phyloP scores from a whole-genome alignment of 306 rosid species.

The Astragalus membranaceus region DNA sequence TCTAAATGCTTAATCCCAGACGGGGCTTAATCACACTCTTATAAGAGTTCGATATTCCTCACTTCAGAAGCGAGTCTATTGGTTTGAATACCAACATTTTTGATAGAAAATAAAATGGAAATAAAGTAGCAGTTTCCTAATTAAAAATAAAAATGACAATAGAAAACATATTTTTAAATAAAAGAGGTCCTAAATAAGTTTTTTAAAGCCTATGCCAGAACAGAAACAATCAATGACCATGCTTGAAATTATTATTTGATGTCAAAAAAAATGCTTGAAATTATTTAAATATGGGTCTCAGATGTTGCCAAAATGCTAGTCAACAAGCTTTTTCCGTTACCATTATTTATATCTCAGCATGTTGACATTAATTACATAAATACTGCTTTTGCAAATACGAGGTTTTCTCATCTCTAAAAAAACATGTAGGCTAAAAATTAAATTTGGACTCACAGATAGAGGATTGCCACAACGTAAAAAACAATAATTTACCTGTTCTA shows the following conservation, averaged over 20 bases:
- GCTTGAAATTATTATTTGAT: background rate
- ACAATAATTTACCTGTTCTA: conserved; percentile 74
- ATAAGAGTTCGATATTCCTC: too few relatives aligned
- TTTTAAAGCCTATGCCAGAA: background rate
- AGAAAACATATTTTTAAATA: background rate
- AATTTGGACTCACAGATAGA: background rate
- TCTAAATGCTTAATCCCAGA: background rate
- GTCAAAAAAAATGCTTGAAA: background rate
- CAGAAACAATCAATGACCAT: background rate
- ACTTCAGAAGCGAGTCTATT: too few relatives aligned
- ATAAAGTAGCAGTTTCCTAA: too few relatives aligned
- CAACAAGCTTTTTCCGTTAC: background rate
- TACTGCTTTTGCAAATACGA: background rate
- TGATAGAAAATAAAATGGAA: too few relatives aligned
- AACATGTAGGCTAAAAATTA: background rate
- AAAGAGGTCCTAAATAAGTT: background rate
- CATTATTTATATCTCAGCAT: background rate
- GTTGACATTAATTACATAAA: background rate
- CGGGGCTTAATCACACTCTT: too few relatives aligned
- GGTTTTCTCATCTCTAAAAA: background rate
- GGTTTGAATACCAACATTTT: too few relatives aligned
- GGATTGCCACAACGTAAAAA: background rate
- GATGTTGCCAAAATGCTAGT: background rate
- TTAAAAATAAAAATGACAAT: too few relatives aligned
- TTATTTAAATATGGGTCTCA: background rate